These are phyloP conservation scores for Stephania cephalantha DNA, from an alignment of 164 flowering plant genomes.

Conservation along the genomic window DNA sequence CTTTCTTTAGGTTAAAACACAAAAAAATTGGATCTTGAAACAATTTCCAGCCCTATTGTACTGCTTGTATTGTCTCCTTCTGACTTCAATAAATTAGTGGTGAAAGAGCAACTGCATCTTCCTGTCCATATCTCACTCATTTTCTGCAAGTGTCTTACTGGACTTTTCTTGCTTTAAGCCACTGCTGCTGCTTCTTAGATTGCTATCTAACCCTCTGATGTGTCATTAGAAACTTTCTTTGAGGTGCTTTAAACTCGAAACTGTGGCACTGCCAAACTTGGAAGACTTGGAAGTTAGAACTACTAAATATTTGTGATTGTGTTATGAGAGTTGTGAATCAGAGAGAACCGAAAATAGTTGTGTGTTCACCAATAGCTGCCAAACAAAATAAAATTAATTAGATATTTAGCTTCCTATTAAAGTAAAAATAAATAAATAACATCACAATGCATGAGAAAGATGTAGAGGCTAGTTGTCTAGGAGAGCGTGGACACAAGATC, in stretches of 20 bases:
- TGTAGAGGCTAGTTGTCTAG: too few relatives aligned
- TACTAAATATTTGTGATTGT: conserved; percentile 34
- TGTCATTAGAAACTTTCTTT: not conserved
- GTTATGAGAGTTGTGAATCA: conserved; percentile 59
- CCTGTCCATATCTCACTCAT: not conserved
- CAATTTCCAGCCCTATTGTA: not conserved
- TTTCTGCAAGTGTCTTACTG: not conserved
- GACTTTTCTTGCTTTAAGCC: not conserved
- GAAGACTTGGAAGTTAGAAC: conserved; percentile 12
- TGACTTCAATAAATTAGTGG: too few relatives aligned
- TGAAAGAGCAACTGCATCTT: not conserved
- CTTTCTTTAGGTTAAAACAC: not conserved
- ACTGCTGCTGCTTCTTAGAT: not conserved
- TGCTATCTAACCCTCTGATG: not conserved
- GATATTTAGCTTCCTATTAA: too few relatives aligned
- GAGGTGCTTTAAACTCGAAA: not conserved
- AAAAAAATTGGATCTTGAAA: not conserved
- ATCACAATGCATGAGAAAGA: too few relatives aligned
- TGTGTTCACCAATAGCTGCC: conserved; percentile 87
- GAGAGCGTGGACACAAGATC: too few relatives aligned
- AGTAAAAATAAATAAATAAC: too few relatives aligned
- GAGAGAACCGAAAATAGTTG: conserved; percentile 72
- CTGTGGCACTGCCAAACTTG: not conserved
- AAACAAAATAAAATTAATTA: not conserved
- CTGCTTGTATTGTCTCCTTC: too few relatives aligned